Evolutionary conservation across 768 basidiomycete genomes (phyloP).

Genomic region (Serendipita sp.): DNA sequence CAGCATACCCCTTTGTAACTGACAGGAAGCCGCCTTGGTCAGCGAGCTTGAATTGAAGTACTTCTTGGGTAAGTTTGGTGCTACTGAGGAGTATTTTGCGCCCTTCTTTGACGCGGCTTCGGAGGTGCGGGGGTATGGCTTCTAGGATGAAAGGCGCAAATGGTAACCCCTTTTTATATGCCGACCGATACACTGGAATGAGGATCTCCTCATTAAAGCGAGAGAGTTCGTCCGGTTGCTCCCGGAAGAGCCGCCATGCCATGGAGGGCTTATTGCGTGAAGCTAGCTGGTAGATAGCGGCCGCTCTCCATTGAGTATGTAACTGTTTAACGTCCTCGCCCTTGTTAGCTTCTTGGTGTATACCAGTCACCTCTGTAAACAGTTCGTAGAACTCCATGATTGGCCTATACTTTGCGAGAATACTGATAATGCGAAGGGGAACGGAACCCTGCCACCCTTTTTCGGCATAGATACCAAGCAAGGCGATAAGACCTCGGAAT

Average conservation of each 20-base stretch:
- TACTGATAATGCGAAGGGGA: not conserved
- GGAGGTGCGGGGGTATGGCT: no score
- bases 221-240: not conserved
- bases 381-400: not conserved
- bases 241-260: not conserved
- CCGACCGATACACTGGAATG: not conserved
- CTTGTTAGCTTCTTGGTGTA: not conserved
- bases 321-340: not conserved
- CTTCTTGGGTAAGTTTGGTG: not conserved
- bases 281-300: not conserved
- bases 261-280: not conserved
- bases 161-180: not conserved
- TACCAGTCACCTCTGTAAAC: not conserved
- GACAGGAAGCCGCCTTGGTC: not conserved
- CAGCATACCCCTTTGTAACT: not conserved
- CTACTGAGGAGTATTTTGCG: not conserved
- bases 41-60: not conserved
- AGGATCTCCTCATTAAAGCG: not conserved
- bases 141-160: not conserved
- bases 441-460: not conserved
- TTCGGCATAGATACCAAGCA: not conserved
- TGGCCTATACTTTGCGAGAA: not conserved
- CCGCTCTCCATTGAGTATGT: not conserved
- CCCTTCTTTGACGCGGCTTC: no score
- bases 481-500: not conserved